phyloP scores from a whole-genome alignment of 2,329 filamentous ascomycete species.

The Neofusicoccum kwambonambiense region DNA sequence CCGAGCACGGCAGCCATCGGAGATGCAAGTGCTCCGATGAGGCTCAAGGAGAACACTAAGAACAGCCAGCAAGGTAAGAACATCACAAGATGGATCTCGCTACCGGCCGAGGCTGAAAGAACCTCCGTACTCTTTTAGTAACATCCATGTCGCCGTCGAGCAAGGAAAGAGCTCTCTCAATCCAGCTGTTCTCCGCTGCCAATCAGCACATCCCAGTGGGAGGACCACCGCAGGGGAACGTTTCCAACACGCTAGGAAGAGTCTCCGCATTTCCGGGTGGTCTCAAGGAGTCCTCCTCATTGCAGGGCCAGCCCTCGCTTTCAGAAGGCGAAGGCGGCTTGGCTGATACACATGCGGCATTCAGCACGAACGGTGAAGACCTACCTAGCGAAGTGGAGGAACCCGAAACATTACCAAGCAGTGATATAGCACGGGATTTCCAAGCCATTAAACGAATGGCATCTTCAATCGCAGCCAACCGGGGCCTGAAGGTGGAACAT shows the following conservation, averaged over 20 bases:
- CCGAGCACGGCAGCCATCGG: background rate
- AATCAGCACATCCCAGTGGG: background rate
- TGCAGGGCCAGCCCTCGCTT: background rate
- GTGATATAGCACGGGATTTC: background rate
- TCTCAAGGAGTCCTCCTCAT: background rate
- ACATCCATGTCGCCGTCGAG: slow-evolving; percentile 27
- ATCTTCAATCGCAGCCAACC: slow-evolving; percentile 30
- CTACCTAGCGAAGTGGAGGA: background rate
- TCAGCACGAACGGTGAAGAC: background rate
- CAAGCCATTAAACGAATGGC: slow-evolving; percentile 12
- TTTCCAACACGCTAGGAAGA: background rate
- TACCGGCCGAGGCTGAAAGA: background rate
- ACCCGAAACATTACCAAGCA: background rate
- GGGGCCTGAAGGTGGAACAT: slow-evolving; percentile 31
- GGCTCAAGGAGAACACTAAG: slow-evolving; percentile 5
- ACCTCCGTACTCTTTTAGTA: slow-evolving; percentile 2
- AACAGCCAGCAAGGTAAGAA: background rate
- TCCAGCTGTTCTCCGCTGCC: slow-evolving; percentile 20
- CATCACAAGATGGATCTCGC: background rate
- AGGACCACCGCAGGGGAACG: background rate
- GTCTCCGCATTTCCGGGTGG: background rate
- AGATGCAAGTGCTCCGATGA: slow-evolving; percentile 23
- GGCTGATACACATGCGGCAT: background rate
- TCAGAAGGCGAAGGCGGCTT: background rate
- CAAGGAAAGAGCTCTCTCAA: slow-evolving; percentile 26